Evolutionary conservation across 768 basidiomycete species (phyloP).

Genomic region (Boletus subparvulus): DNA sequence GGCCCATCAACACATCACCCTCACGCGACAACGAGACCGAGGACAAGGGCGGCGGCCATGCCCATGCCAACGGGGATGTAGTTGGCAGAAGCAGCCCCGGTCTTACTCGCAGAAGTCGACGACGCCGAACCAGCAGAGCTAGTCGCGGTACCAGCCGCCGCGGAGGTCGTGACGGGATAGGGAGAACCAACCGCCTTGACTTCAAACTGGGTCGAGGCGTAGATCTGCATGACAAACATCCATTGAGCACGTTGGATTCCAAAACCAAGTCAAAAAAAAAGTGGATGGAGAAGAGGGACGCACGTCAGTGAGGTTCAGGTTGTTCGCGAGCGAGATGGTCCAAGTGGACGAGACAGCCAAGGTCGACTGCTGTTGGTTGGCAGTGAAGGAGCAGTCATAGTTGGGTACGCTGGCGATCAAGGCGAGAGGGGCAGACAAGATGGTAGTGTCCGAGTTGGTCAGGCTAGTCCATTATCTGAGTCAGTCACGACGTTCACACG

Average conservation of each 20-base stretch:
- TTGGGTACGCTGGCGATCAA: slow-evolving; percentile 53
- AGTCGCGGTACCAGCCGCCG: slow-evolving; percentile 27
- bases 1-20: neutral
- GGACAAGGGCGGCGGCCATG: slow-evolving; percentile 27
- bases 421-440: slow-evolving; percentile 39
- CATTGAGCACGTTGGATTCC: neutral
- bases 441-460: slow-evolving; percentile 41
- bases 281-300: slow-evolving; percentile 22
- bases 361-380: slow-evolving; percentile 47
- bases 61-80: slow-evolving; percentile 30
- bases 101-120: slow-evolving; percentile 16
- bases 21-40: slow-evolving; percentile 32
- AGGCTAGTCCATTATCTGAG: slow-evolving; percentile 33
- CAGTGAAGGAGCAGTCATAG: slow-evolving; percentile 56
- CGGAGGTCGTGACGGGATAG: slow-evolving; percentile 45
- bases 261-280: neutral
- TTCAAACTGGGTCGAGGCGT: slow-evolving; percentile 58
- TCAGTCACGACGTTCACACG: slow-evolving; percentile 8
- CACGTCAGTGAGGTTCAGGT: slow-evolving; percentile 53
- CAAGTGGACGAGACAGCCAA: slow-evolving; percentile 47
- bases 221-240: slow-evolving; percentile 42
- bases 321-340: slow-evolving; percentile 49
- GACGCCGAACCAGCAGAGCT: slow-evolving; percentile 15
- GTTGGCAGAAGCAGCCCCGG: slow-evolving; percentile 12
- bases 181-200: slow-evolving; percentile 55